phyloP scores from a whole-genome alignment of 2,329 filamentous ascomycete genomes.

The Aspergillus sclerotialis region DNA sequence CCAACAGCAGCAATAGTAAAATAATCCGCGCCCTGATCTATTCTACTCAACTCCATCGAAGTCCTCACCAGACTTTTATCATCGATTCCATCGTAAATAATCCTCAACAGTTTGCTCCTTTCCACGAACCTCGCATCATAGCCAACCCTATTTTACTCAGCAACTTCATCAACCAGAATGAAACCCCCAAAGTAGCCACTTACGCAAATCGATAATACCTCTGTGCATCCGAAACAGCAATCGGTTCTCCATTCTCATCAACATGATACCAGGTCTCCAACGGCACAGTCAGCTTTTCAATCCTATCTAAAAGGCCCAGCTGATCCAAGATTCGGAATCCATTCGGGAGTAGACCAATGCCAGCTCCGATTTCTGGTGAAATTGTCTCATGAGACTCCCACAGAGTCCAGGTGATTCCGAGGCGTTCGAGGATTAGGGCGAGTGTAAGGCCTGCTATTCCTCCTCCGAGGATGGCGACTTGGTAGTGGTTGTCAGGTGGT shows the following conservation, averaged over 20 bases:
- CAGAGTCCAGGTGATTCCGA: conserved; percentile 42
- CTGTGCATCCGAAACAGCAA: conserved; percentile 5
- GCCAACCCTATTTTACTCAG: conserved; percentile 8
- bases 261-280: conserved; percentile 5
- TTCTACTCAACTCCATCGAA: conserved; percentile 7
- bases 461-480: conserved; percentile 43
- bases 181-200: conserved; percentile 1
- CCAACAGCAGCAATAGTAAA: conserved; percentile 7
- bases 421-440: conserved; percentile 39
- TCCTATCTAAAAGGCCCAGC: conserved; percentile 32
- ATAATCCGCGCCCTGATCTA: conserved; percentile 3
- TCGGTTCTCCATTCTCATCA: conserved; percentile 4
- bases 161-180: not conserved
- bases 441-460: conserved; percentile 41
- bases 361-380: conserved; percentile 41
- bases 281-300: not conserved
- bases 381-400: conserved; percentile 39
- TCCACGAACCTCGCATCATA: conserved; percentile 18
- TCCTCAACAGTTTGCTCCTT: conserved; percentile 15
- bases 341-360: conserved; percentile 41
- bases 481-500: conserved; percentile 4
- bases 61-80: conserved; percentile 14
- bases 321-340: conserved; percentile 45
- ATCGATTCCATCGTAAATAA: conserved; percentile 18
- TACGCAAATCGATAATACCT: conserved; percentile 3